A percentile compares a stretch with the other conserved stretches of the same genome.
These are phyloP conservation scores for Cinnamomum micranthum DNA, from an alignment of 164 flowering plant species.

Conservation along the genomic window DNA sequence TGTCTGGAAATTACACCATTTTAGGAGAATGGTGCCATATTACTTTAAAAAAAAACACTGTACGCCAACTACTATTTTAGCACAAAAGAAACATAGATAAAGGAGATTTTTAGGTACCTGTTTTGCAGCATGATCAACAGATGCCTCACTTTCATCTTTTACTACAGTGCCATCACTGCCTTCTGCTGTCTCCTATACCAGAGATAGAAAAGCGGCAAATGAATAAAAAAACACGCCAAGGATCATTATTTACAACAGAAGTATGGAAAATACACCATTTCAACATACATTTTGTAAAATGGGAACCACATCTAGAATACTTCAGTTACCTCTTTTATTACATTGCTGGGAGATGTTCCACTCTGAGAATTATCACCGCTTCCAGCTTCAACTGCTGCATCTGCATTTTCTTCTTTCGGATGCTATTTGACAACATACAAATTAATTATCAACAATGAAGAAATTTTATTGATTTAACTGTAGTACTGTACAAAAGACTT, in stretches of 20 bases:
- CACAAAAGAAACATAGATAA: background rate
- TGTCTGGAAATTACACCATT: too few relatives aligned
- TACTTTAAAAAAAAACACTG: too few relatives aligned
- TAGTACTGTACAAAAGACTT: too few relatives aligned
- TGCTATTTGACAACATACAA: conserved; percentile 26
- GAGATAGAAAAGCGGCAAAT: background rate
- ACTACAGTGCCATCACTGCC: conserved; percentile 24
- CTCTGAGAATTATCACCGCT: conserved; percentile 17
- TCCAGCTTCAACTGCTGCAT: conserved; percentile 28
- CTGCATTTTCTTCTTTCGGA: conserved; percentile 21
- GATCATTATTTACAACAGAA: too few relatives aligned
- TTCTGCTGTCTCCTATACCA: conserved; percentile 26
- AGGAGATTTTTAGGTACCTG: conserved; percentile 16
- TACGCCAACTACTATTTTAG: background rate
- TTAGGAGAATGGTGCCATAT: too few relatives aligned
- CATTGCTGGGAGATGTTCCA: conserved; percentile 21
- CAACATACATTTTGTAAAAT: background rate
- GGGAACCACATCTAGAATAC: background rate
- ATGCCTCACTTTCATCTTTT: conserved; percentile 25
- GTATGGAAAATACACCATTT: background rate
- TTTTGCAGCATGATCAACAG: conserved; percentile 19
- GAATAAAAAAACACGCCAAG: too few relatives aligned
- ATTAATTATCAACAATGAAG: background rate
- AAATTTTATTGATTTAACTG: background rate
- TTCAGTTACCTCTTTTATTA: conserved; percentile 26